Conservation (phyloP, 257 asterid species). For the Asclepias syriaca region DNA sequence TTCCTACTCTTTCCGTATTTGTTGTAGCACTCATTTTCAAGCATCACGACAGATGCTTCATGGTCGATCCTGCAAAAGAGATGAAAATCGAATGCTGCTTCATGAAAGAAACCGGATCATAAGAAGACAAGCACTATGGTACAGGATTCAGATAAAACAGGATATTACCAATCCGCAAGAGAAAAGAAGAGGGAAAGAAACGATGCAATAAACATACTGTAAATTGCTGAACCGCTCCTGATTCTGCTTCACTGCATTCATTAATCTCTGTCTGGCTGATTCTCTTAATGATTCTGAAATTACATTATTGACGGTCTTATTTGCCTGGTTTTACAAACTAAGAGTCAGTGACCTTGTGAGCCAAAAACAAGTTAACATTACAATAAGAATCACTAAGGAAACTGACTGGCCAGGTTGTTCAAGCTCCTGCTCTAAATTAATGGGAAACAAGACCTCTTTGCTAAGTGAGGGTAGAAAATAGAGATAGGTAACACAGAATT, state of each 20-base stretch:
- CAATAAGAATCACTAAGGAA: neutral
- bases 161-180: neutral
- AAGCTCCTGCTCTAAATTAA: neutral
- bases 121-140: neutral
- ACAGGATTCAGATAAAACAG: neutral
- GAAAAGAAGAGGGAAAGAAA: neutral
- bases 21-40: constrained; percentile 66
- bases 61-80: constrained; percentile 46
- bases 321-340: constrained; percentile 30
- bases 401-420: neutral
- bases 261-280: constrained; percentile 64
- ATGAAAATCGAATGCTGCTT: neutral
- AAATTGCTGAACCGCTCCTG: constrained; percentile 39
- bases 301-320: constrained; percentile 57
- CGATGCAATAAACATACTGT: constrained; percentile 26
- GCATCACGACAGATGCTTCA: constrained; percentile 40
- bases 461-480: neutral
- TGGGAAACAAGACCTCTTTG: neutral
- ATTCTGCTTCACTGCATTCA: constrained; percentile 54
- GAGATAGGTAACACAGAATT: neutral
- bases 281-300: constrained; percentile 63
- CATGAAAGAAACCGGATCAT: neutral
- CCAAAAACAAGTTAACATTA: neutral
- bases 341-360: neutral
- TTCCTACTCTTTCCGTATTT: constrained; percentile 71